Evolutionary conservation across 108 stramenopile species (phyloP), one percentile per base, ranked within the genome.

Genomic region (Pseudonitzschia multiseries): DNA sequence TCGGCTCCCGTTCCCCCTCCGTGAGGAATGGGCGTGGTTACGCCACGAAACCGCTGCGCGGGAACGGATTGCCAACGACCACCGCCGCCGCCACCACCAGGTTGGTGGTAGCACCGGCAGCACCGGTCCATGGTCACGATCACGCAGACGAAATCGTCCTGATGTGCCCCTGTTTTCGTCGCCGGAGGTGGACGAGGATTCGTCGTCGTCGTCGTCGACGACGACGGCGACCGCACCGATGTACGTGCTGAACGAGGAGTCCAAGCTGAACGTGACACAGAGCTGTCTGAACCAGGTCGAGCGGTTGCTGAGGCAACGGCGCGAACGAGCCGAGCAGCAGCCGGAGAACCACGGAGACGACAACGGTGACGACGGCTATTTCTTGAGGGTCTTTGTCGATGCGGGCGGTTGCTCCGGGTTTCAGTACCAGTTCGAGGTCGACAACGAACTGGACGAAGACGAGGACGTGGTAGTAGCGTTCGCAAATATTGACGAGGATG

Each of bases 331-430:
- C 29, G 22, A 57, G 31, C 20, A 68, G 2, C 59, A 66, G 31
- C 20, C 57, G 2, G 59, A 66, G 24, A 18, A 69, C 43, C 0
- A 33, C 31, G 68, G 73, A 0, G 24, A 27, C 29, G n/a, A 27
- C 29, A 5, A 69, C n/a, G 56, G 18, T 13, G 42, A 44, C 17
- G 21, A 51, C 1, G 61, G 43, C 22, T 40, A 83, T 26, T 95
- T 89, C 70, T 71, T 96, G 14, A 82, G 95, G 24, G 85, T 93
- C 57, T 92, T 75, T 71, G 95, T 96, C 28, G 95, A 96, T 72
- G 92, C 95, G 6, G 92, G 95, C 56, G 95, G 95, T 22, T 96
- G 95, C 71, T 87, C 86, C 50, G 95, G 95, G 31, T 96, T 93
- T 69, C 82, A 92, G 70, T 96, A 96, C 75, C 87, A 92, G 70